phyloP scores from a whole-genome alignment of 139 green algal genomes.

The Picochlorum costavermella region DNA sequence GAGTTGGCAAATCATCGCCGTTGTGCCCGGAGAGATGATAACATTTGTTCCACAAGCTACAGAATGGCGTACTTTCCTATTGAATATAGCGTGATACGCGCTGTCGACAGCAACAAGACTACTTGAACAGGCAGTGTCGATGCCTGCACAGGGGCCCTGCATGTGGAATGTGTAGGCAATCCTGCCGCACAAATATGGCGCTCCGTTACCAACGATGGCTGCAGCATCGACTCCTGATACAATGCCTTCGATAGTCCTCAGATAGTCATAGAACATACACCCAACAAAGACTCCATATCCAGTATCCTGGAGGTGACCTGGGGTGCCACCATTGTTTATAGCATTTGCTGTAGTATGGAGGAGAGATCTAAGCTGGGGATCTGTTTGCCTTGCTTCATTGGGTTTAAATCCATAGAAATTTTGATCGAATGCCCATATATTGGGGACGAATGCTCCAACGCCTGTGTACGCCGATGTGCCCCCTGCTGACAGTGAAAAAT shows the following conservation, averaged over 20 bases:
- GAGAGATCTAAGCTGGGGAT: constrained; percentile 66
- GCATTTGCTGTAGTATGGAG: constrained; percentile 41
- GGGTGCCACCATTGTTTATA: constrained; percentile 20
- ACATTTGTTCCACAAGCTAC: constrained; percentile 28
- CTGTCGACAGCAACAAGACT: constrained; percentile 40
- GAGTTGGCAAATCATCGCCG: constrained; percentile 22
- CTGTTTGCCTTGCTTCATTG: constrained; percentile 49
- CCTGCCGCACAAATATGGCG: constrained; percentile 39
- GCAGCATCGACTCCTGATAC: constrained; percentile 1
- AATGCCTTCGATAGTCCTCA: not conserved
- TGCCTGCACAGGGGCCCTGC: constrained; percentile 34
- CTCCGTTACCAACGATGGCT: constrained; percentile 31
- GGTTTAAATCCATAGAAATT: constrained; percentile 42
- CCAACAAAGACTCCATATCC: constrained; percentile 29
- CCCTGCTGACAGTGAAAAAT: constrained; percentile 31
- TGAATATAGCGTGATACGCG: constrained; percentile 21
- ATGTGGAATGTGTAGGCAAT: constrained; percentile 43
- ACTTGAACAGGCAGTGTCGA: constrained; percentile 50
- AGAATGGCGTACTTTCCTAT: not conserved
- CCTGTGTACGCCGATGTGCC: constrained; percentile 15
- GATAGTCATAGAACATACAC: constrained; percentile 45
- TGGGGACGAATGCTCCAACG: constrained; percentile 49
- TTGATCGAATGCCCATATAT: constrained; percentile 53
- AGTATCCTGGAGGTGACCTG: not conserved
- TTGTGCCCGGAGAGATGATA: constrained; percentile 24